phyloP scores from a whole-genome alignment of 495 filamentous ascomycete species.

The Poronia punctata region DNA sequence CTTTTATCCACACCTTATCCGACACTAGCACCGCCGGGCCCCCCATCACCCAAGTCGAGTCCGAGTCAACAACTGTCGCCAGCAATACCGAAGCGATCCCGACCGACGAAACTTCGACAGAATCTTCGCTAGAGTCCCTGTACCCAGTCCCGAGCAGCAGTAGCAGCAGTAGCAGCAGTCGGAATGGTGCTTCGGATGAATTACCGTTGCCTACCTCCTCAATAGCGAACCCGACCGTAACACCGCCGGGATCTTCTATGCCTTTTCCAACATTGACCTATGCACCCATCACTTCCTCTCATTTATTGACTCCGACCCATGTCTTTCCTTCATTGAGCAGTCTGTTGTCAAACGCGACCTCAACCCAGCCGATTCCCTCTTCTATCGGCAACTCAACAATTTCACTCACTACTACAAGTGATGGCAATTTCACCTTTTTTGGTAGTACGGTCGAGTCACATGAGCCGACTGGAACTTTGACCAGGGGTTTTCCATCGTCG shows the following conservation, averaged over 20 bases:
- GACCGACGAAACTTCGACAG: neutral
- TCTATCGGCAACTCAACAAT: constrained; percentile 26
- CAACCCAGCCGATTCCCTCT: too few relatives aligned
- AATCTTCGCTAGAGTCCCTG: constrained; percentile 8
- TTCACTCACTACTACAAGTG: constrained; percentile 17
- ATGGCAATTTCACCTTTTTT: constrained; percentile 12
- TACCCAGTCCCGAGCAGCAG: constrained; percentile 8
- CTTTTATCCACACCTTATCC: constrained; percentile 28
- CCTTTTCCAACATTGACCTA: constrained; percentile 29
- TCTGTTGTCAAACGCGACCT: too few relatives aligned
- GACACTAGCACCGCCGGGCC: constrained; percentile 9
- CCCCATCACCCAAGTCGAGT: neutral
- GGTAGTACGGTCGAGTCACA: constrained; percentile 4
- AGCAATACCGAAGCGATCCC: constrained; percentile 1
- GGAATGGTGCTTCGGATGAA: constrained; percentile 8
- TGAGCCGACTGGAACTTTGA: too few relatives aligned
- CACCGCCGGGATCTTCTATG: constrained; percentile 28
- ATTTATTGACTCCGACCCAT: constrained; percentile 36
- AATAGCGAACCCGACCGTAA: constrained; percentile 23
- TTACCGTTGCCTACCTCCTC: constrained; percentile 16
- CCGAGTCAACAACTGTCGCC: constrained; percentile 8
- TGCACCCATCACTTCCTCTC: constrained; percentile 42
- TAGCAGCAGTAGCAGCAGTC: constrained; percentile 18
- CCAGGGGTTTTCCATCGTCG: too few relatives aligned
- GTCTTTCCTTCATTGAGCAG: constrained; percentile 36